A percentile compares a stretch with the other conserved stretches of the same genome.
These are phyloP conservation scores for Raffaelea arxii DNA, from an alignment of 2,329 filamentous ascomycete species.

Conservation along the genomic window DNA sequence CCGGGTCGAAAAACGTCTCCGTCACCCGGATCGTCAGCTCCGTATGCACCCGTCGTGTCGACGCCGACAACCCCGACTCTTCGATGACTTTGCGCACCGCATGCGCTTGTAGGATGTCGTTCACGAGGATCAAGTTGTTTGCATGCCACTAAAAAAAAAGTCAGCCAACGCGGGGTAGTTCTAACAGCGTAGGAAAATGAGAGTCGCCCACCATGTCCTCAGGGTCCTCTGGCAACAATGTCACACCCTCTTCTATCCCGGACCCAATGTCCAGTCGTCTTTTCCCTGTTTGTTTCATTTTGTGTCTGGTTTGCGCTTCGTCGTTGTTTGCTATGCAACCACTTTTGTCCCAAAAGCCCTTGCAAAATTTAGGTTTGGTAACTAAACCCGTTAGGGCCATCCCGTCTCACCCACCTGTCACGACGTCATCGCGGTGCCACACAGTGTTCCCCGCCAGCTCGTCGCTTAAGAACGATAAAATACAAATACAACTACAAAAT, in stretches of 20 bases:
- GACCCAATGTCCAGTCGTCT: slow-evolving; percentile 25
- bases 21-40: slow-evolving; percentile 47
- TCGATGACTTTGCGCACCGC: slow-evolving; percentile 45
- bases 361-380: too few species aligned
- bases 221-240: slow-evolving; percentile 29
- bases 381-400: too few species aligned
- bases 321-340: too few species aligned
- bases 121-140: slow-evolving; percentile 47
- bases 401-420: too few species aligned
- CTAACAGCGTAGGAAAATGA: neutral
- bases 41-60: slow-evolving; percentile 44
- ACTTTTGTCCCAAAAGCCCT: too few species aligned
- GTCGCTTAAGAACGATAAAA: too few species aligned
- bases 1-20: slow-evolving; percentile 48
- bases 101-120: slow-evolving; percentile 44
- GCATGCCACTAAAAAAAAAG: slow-evolving; percentile 38
- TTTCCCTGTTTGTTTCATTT: too few species aligned
- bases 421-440: too few species aligned
- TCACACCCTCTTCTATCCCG: slow-evolving; percentile 26
- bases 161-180: neutral
- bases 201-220: slow-evolving; percentile 32
- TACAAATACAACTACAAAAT: too few species aligned
- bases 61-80: slow-evolving; percentile 35
- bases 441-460: too few species aligned
- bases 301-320: too few species aligned